Conservation (phyloP, 2,329 filamentous ascomycete genomes). For the Fusarium nanum region DNA sequence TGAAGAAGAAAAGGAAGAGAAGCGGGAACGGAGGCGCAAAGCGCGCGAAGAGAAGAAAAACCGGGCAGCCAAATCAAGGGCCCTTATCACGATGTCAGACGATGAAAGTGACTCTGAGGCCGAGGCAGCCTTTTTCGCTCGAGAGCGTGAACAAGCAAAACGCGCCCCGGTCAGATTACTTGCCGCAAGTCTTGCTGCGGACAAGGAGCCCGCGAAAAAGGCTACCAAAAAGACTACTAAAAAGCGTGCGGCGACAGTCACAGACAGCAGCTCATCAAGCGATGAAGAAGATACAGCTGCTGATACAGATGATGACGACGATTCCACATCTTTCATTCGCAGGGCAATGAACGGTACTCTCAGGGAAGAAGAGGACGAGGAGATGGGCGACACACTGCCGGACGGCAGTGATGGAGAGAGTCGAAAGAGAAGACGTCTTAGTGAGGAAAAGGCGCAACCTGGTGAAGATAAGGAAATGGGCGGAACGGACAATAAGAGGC, state of each 20-base stretch:
- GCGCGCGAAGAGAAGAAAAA: constrained; percentile 80
- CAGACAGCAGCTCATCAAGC: background rate
- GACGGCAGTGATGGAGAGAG: constrained; percentile 52
- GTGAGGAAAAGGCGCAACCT: constrained; percentile 28
- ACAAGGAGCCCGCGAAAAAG: background rate
- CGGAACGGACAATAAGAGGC: constrained; percentile 44
- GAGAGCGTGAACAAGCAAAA: constrained; percentile 70
- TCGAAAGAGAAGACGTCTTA: constrained; percentile 54
- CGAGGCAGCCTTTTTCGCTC: constrained; percentile 77
- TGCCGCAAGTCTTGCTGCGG: background rate
- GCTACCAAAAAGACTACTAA: constrained; percentile 43
- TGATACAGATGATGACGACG: constrained; percentile 17
- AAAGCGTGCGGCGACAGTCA: constrained; percentile 43
- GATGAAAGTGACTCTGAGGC: constrained; percentile 87
- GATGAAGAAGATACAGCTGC: constrained; percentile 11
- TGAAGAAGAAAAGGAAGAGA: constrained; percentile 73
- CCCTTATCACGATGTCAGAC: constrained; percentile 78
- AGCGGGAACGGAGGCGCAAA: constrained; percentile 69
- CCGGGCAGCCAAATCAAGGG: constrained; percentile 80
- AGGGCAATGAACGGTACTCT: constrained; percentile 43
- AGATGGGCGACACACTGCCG: constrained; percentile 46
- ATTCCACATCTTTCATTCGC: constrained; percentile 30
- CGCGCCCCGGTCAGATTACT: constrained; percentile 57
- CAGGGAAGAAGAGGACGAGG: constrained; percentile 23
- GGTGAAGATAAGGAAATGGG: constrained; percentile 38